Base-by-base conservation (phyloP, 2,329 filamentous ascomycete species). In the Beauveria asiatica region DNA sequence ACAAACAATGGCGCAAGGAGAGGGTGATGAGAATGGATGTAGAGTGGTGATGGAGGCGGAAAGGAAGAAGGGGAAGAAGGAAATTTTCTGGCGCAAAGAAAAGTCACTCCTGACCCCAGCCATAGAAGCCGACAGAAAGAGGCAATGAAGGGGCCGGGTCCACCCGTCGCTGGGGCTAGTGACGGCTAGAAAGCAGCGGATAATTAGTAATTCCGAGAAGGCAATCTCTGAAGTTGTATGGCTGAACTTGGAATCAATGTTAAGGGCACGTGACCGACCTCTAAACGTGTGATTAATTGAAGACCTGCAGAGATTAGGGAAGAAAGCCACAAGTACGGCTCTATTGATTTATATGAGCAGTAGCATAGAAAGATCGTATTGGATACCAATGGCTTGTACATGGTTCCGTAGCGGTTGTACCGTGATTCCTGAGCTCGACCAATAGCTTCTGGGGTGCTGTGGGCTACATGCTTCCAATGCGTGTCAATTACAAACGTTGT, bases 81-180 rank as follows among this genome's bases (percentile, higher is more conserved):
- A 73, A 68, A 72, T 70, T 74, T 74, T 75, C 71, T 75, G 73
- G 68, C 64, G 62, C 66, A 67, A 65, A 62, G 33, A 68, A 67
- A 70, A 72, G 69, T 64, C 67, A 54, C 65, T 63, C 44, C 66
- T 64, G 63, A 60, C 66, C 65, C 67, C 66, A 65, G 68, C 68
- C 72, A 70, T 75, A 73, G 74, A 76, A 76, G 70, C 73, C 70
- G 67, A 74, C 69, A 73, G 75, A 76, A 76, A 69, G 70, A 71
- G 68, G 69, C 69, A 70, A 72, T 67, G 66, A 67, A 62, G 60
- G 61, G 63, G 63, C 62, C 56, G 63, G 65, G 64, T 63, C 67
- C 66, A 69, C 68, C 56, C 51, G 49, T 49, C 11, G 27, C 41
- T 61, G 48, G 62, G 64, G 50, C 64, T 66, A 63, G 63, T 70